phyloP scores from a whole-genome alignment of 1,284 basidiomycete genomes.

The Cutaneotrichosporon cavernicola region DNA sequence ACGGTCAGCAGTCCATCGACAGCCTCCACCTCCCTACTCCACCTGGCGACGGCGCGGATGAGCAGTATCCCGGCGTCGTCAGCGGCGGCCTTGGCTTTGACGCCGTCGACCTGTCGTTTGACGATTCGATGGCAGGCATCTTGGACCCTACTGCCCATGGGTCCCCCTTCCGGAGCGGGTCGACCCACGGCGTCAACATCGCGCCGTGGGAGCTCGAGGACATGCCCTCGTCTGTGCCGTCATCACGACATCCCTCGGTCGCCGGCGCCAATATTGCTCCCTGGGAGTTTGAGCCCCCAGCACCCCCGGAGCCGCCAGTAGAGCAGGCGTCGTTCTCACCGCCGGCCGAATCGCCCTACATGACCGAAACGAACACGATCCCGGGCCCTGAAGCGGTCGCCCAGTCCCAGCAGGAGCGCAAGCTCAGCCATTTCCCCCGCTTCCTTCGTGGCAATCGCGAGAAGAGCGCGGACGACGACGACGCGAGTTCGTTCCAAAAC shows the following conservation, averaged over 20 bases:
- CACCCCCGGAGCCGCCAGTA: not conserved
- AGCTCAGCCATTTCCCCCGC: constrained; percentile 12
- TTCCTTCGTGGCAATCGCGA: constrained; percentile 5
- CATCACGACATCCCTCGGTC: not conserved
- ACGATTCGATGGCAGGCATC: constrained; percentile 42
- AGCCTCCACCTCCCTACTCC: constrained; percentile 3
- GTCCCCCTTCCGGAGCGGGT: not conserved
- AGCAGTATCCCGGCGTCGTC: constrained; percentile 36
- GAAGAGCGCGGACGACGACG: constrained; percentile 7
- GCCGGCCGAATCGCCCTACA: not conserved
- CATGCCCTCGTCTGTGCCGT: not conserved
- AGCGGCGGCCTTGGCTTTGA: constrained; percentile 34
- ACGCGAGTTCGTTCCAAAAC: constrained; percentile 3
- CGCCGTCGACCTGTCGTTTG: constrained; percentile 24
- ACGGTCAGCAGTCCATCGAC: not conserved
- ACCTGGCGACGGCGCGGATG: not conserved
- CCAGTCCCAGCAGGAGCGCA: not conserved
- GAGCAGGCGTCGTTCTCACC: not conserved
- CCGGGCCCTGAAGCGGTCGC: not conserved
- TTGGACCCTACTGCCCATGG: constrained; percentile 36
- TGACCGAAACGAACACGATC: not conserved
- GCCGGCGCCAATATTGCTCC: constrained; percentile 46
- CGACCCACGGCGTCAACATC: constrained; percentile 36
- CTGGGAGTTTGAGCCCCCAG: constrained; percentile 38
- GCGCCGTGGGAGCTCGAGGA: constrained; percentile 50